Base-by-base conservation (phyloP, 495 filamentous ascomycete species). In the Penicillium riverlandense region DNA sequence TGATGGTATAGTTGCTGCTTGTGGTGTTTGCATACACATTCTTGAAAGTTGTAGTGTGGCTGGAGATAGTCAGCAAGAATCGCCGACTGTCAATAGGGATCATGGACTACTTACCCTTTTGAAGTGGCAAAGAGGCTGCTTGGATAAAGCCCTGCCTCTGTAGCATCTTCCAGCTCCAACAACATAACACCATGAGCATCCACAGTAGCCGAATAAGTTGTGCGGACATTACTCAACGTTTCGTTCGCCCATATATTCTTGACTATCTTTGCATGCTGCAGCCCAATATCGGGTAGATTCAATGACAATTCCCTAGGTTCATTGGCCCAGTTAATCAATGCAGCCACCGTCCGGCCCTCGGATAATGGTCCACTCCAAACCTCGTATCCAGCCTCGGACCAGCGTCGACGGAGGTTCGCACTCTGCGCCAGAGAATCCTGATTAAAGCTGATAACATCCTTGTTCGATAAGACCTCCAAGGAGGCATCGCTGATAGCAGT, bases 351-450 rank as follows among this genome's bases (percentile, higher is more conserved):
- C 6, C 68, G 37, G 0, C 52, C 62, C 6, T 55, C 62, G 0
- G 63, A 65, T 29, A 77, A 56, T 9, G 61, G 61, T 0, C 72
- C 74, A 38, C 65, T 63, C 70, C 72, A 77, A 10, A 75, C 62
- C 15, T 79, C 72, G 50, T 66, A 72, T 28, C 54, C 61, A 35
- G 69, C 66, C 12, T 72, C 66, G 0, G 68, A 59, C 55, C 59
- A 71, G 1, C 67, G 45, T 5, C 63, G 48, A 2, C 38, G 48
- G 16, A 67, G 22, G 28, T 48, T 62, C 11, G 67, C 74, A 42
- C 72, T 68, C 28, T 64, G 58, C 11, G 70, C 77, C 0, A 78
- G 53, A 3, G 61, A 33, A 46, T 80, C 78, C 52, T 82, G 76
- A 45, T 76, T 78, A 49, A 75, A 71, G 0, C 57, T 63, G 40